A percentile compares a stretch with the other conserved stretches of the same genome.
Conservation (phyloP, 2,329 filamentous ascomycete genomes). For the Ilyonectria sp. region DNA sequence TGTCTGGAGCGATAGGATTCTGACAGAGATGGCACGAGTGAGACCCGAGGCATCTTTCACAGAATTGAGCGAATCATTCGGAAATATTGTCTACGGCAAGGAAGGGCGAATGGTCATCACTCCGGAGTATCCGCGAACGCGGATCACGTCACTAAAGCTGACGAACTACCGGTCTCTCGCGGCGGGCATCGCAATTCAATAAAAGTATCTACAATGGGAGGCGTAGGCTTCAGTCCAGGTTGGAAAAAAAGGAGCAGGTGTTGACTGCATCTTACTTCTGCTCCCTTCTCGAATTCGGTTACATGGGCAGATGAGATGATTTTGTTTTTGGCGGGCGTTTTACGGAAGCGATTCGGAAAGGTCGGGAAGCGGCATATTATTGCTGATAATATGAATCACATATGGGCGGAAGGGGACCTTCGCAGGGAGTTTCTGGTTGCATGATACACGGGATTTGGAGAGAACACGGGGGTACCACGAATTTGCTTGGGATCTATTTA, state of each 20-base stretch:
- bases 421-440: conserved; percentile 46
- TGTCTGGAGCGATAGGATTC: conserved; percentile 80
- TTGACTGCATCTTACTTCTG: neutral
- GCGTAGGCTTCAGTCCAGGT: neutral
- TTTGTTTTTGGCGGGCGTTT: conserved; percentile 41
- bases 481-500: conserved; percentile 38
- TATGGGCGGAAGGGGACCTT: conserved; percentile 37
- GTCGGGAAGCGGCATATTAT: conserved; percentile 16
- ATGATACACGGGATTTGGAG: conserved; percentile 41
- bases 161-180: conserved; percentile 69
- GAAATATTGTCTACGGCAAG: conserved; percentile 71
- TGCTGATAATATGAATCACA: conserved; percentile 45
- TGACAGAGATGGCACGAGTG: conserved; percentile 71
- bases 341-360: conserved; percentile 33
- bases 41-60: conserved; percentile 73
- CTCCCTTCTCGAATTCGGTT: neutral
- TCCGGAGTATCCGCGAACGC: conserved; percentile 68
- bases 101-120: conserved; percentile 71
- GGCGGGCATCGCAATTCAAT: conserved; percentile 56
- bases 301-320: conserved; percentile 7
- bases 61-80: conserved; percentile 76
- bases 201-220: conserved; percentile 14
- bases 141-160: conserved; percentile 70
- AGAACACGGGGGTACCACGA: conserved; percentile 35
- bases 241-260: conserved; percentile 1